These are phyloP conservation scores for Chlamydomonas applanata DNA, from an alignment of 139 green algal species.

Conservation along the genomic window DNA sequence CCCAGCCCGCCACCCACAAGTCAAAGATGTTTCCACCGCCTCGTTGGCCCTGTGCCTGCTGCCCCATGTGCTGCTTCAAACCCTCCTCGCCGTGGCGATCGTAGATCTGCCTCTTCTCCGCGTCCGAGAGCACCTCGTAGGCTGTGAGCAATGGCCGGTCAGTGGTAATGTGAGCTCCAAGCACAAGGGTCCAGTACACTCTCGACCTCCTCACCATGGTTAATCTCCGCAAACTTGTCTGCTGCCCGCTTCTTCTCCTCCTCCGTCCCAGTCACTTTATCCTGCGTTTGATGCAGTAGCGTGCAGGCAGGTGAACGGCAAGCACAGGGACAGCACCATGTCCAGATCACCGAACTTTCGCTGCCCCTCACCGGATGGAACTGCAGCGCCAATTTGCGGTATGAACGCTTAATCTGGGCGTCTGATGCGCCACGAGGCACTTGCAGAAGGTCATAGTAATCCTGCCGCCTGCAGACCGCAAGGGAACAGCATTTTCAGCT, in stretches of 20 bases:
- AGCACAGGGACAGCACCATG: not conserved
- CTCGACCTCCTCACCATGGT: conserved; percentile 59
- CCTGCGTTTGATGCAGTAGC: conserved; percentile 38
- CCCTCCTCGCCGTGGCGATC: conserved; percentile 97
- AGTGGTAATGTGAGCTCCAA: not conserved
- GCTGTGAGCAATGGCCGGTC: conserved; percentile 57
- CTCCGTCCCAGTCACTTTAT: conserved; percentile 84
- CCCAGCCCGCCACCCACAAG: conserved; percentile 49
- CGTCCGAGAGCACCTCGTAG: conserved; percentile 93
- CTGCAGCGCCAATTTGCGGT: conserved; percentile 94
- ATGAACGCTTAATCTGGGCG: conserved; percentile 90
- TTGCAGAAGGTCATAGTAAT: conserved; percentile 92
- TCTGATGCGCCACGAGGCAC: conserved; percentile 78
- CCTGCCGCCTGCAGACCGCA: conserved; percentile 41
- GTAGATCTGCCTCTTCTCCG: conserved; percentile 93
- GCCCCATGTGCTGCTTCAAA: conserved; percentile 82
- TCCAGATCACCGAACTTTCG: not conserved
- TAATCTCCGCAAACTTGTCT: conserved; percentile 96
- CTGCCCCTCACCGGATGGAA: conserved; percentile 82
- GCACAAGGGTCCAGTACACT: not conserved
- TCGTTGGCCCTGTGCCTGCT: conserved; percentile 53
- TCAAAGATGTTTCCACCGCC: conserved; percentile 83
- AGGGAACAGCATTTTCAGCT: no score
- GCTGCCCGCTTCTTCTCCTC: conserved; percentile 86
- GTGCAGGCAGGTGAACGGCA: not conserved